Conservation (phyloP, 1,284 basidiomycete species). For the Cryptococcus deneoformans region DNA sequence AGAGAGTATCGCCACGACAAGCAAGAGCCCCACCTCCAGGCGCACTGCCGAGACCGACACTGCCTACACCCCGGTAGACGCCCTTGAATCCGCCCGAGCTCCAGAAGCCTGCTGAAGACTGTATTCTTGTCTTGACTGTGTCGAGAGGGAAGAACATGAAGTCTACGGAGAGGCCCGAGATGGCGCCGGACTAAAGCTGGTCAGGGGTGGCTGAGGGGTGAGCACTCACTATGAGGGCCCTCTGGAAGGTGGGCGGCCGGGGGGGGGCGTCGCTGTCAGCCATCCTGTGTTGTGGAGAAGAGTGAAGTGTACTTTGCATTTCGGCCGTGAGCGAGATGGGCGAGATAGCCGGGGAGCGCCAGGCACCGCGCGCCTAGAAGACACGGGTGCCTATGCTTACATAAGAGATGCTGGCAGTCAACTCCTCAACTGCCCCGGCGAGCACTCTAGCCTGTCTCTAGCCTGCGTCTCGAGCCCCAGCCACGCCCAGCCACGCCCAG, state of each 20-base stretch:
- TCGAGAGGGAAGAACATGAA: conserved; percentile 96
- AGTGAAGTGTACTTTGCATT: not conserved
- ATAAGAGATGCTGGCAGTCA: no score
- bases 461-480: no score
- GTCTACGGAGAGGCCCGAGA: conserved; percentile 87
- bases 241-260: conserved; percentile 29
- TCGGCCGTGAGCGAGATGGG: no score
- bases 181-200: conserved; percentile 66
- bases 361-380: no score
- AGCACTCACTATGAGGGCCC: conserved; percentile 36
- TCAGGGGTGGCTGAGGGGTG: not conserved
- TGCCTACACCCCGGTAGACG: conserved; percentile 92
- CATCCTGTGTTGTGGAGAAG: not conserved
- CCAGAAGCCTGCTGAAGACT: conserved; percentile 82
- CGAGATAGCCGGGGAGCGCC: no score
- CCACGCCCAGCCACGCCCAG: no score
- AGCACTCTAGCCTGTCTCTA: no score
- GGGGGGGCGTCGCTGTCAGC: no score
- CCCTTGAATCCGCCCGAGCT: conserved; percentile 85
- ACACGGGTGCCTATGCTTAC: no score
- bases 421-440: no score
- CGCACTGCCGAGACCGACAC: conserved; percentile 91
- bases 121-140: conserved; percentile 92
- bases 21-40: conserved; percentile 70
- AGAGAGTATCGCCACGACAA: not conserved